Base-by-base conservation (phyloP, 1,139 yeast species). In the Geotrichum fermentans region DNA sequence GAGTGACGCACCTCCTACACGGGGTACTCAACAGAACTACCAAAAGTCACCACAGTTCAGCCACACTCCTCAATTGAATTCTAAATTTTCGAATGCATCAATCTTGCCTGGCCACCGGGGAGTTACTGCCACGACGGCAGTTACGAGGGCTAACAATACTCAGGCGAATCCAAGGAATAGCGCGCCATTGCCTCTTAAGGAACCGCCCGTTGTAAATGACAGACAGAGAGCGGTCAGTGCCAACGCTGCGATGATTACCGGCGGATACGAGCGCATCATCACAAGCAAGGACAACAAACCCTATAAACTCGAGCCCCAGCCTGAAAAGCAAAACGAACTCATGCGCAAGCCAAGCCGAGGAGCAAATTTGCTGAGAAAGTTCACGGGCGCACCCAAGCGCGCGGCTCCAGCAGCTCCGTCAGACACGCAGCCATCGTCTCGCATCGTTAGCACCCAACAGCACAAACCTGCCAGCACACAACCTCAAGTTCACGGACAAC, bases 371-470 rank as follows among this genome's bases (percentile, higher is more conserved):
- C 35, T 50, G 17, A 24, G 51, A 11, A 45, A 43, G 21, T 43
- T 50, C 17, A 26, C 50, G 14, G 28, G 28, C 28, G 40, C 40
- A 10, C 53, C 53, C 8, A 50, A 50, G 24, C 45, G 53, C 3
- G 42, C 37, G 7, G 51, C 53, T 14, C 51, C 53, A 5, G 49
- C 45, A 3, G 43, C 48, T 17, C 53, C 53, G 14, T 41, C 38
- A 8, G 18, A 17, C 18, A 21, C 20, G 32, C 30, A 38, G 18
- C 41, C 28, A 6, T 24, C 28, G 8, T 24, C 28, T 24, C 28
- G 28, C 10, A 10, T 24, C 10, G 28, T 10, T 24, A 24, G 28
- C 10, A 10, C 8, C 28, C 28, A 24, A 24, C 28, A 24, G 28
- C 8, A 6, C 28, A 6, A 10, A 6, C 8, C 28, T 6, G 28